Evolutionary conservation across 352 stramenopile genomes (phyloP).

Genomic region (Phytophthora idaei): DNA sequence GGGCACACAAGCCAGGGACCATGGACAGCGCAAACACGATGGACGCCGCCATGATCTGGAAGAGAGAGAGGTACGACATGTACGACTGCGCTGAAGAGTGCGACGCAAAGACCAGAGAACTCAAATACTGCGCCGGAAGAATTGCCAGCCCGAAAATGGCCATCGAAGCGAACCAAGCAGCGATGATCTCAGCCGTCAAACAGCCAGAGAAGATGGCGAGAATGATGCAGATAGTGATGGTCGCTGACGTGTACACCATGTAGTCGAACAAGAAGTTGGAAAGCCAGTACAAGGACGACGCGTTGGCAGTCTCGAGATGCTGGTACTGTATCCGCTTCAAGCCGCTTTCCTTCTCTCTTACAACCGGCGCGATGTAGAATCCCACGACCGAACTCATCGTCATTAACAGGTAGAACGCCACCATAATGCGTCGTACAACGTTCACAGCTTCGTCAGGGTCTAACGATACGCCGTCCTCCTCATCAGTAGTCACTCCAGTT

Average conservation of each 20-base stretch:
- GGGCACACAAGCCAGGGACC: slow-evolving; percentile 53
- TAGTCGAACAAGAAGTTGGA: slow-evolving; percentile 77
- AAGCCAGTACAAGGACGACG: slow-evolving; percentile 70
- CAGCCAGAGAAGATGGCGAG: slow-evolving; percentile 44
- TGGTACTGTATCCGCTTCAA: slow-evolving; percentile 80
- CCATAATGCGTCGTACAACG: slow-evolving; percentile 88
- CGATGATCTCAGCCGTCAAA: slow-evolving; percentile 41
- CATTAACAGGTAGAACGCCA: slow-evolving; percentile 85
- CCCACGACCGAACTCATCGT: slow-evolving; percentile 66
- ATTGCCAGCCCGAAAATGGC: slow-evolving; percentile 55
- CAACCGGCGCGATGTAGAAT: slow-evolving; percentile 67
- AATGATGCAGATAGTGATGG: slow-evolving; percentile 38
- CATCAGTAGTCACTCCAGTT: slow-evolving; percentile 23
- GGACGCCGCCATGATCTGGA: slow-evolving; percentile 66
- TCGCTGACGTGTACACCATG: slow-evolving; percentile 44
- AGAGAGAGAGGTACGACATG: slow-evolving; percentile 73
- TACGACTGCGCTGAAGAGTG: slow-evolving; percentile 82
- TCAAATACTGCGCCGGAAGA: slow-evolving; percentile 70
- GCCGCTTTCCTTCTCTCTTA: slow-evolving; percentile 73
- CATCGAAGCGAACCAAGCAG: slow-evolving; percentile 44
- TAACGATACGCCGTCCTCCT: slow-evolving; percentile 28
- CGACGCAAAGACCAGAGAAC: slow-evolving; percentile 72
- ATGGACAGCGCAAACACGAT: slow-evolving; percentile 57
- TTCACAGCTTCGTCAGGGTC: slow-evolving; percentile 42
- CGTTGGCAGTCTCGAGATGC: slow-evolving; percentile 55